Conservation (phyloP, 768 basidiomycete species). For the Brasilioporus rufonigricans region DNA sequence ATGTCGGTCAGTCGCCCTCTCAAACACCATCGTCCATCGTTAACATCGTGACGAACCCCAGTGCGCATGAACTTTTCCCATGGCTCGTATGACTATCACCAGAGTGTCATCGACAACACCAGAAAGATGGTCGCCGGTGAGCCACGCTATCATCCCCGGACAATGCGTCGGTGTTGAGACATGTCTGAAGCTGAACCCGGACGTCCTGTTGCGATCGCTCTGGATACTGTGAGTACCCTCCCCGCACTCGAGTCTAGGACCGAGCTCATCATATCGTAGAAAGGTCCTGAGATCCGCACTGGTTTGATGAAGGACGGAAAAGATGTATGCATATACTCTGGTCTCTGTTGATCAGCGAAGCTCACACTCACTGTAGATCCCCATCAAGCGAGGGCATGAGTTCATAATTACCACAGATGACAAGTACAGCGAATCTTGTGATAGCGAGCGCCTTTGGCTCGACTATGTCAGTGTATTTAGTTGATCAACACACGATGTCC, state of each 20-base stretch:
- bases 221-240: slow-evolving; percentile 77
- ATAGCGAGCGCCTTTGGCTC: slow-evolving; percentile 83
- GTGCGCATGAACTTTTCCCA: slow-evolving; percentile 99
- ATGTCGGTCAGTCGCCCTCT: slow-evolving; percentile 72
- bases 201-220: slow-evolving; percentile 94
- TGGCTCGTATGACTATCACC: slow-evolving; percentile 97
- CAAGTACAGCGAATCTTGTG: slow-evolving; percentile 74
- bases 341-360: not conserved
- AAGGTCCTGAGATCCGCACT: slow-evolving; percentile 99
- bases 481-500: not conserved
- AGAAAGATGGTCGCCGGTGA: slow-evolving; percentile 78
- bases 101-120: slow-evolving; percentile 98
- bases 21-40: not conserved
- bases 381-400: slow-evolving; percentile 88
- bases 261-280: slow-evolving; percentile 45
- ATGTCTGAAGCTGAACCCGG: slow-evolving; percentile 51
- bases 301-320: slow-evolving; percentile 83
- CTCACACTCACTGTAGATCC: slow-evolving; percentile 48
- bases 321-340: slow-evolving; percentile 61
- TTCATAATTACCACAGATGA: slow-evolving; percentile 86
- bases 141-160: slow-evolving; percentile 18
- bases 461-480: slow-evolving; percentile 74
- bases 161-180: slow-evolving; percentile 3
- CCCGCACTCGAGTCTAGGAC: not conserved
- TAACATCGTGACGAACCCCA: slow-evolving; percentile 32